Conservation (phyloP, 129 eudicot species). For the Flaveria brownii region DNA sequence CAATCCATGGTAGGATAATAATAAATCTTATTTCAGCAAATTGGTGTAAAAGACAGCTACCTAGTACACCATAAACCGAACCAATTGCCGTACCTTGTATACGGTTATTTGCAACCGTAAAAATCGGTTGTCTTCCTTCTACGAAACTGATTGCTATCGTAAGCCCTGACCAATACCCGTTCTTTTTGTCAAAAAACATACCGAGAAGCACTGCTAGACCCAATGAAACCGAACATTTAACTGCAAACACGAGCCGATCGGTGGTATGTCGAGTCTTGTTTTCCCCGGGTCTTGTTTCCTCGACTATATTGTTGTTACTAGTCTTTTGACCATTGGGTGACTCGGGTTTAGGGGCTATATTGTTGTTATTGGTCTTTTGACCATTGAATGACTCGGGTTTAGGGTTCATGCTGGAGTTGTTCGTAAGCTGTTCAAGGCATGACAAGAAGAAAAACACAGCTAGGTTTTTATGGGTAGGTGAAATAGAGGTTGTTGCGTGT, state of each 20-base stretch:
- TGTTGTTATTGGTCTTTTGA: not conserved
- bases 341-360: constrained; percentile 14
- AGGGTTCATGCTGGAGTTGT: constrained; percentile 31
- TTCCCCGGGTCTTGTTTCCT: constrained; percentile 12
- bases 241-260: constrained; percentile 47
- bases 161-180: constrained; percentile 88
- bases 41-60: constrained; percentile 50
- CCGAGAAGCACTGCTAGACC: constrained; percentile 71
- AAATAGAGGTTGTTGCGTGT: constrained; percentile 19
- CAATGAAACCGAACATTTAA: constrained; percentile 74
- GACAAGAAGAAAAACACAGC: constrained; percentile 55
- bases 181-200: constrained; percentile 52
- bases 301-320: not conserved
- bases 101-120: constrained; percentile 68
- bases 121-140: constrained; percentile 52
- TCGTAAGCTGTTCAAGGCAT: constrained; percentile 47
- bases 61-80: constrained; percentile 68
- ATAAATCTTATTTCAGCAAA: constrained; percentile 49
- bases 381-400: constrained; percentile 14
- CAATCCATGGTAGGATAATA: constrained; percentile 74
- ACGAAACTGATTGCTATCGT: constrained; percentile 77
- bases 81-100: constrained; percentile 95
- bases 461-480: constrained; percentile 31
- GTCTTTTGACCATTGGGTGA: constrained; percentile 1
- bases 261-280: constrained; percentile 16